Percentiles rank a stretch among this genome's conserved stretches.
These are phyloP conservation scores for Kluyveromyces marxianus DNA, from an alignment of 1,139 yeast genomes.

Conservation along the genomic window DNA sequence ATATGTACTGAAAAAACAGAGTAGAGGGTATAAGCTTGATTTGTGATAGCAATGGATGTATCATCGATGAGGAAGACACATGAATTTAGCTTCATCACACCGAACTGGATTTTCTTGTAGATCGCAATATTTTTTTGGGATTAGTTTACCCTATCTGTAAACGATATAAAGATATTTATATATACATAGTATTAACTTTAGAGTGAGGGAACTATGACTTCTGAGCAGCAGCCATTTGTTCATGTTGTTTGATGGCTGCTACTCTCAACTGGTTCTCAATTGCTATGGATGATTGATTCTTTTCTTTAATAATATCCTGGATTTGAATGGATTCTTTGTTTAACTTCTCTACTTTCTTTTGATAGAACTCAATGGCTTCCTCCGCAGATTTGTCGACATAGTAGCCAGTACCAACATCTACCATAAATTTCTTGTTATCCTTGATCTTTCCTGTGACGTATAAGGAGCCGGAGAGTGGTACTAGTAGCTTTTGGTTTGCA, in stretches of 20 bases:
- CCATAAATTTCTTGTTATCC: slow-evolving; percentile 63
- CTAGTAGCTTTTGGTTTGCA: slow-evolving; percentile 49
- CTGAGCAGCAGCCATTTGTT: slow-evolving; percentile 12
- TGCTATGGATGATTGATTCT: slow-evolving; percentile 31
- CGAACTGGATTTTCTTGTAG: no score
- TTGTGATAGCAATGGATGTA: no score
- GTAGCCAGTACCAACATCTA: slow-evolving; percentile 95
- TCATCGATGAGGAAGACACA: no score
- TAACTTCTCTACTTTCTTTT: slow-evolving; percentile 64
- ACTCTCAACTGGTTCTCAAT: slow-evolving; percentile 28
- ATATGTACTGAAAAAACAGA: no score
- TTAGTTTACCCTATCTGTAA: no score
- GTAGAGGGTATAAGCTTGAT: no score
- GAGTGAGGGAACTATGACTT: slow-evolving; percentile 7
- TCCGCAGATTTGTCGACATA: slow-evolving; percentile 70
- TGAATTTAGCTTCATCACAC: no score
- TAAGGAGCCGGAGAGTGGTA: slow-evolving; percentile 82
- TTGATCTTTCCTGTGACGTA: slow-evolving; percentile 78
- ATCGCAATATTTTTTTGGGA: no score
- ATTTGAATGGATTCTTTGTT: slow-evolving; percentile 67
- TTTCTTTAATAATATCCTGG: slow-evolving; percentile 64
- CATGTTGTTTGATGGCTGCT: slow-evolving; percentile 21
- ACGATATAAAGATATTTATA: no score
- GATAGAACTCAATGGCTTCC: slow-evolving; percentile 69
- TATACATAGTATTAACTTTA: no score